Base-by-base conservation (phyloP, 2,329 filamentous ascomycete species). In the Claviceps africana region DNA sequence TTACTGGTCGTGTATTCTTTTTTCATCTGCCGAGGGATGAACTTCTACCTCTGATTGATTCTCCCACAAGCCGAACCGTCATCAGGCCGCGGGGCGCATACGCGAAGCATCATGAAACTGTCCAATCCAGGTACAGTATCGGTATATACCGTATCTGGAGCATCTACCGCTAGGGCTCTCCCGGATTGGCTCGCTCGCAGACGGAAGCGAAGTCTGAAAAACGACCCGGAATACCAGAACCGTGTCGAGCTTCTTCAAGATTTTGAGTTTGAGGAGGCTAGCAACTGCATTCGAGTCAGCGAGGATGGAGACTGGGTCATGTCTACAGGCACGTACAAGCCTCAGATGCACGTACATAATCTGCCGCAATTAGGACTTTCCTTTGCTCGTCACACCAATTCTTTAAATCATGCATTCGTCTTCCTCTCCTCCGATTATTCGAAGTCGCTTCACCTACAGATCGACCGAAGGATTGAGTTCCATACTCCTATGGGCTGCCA, bases 291-390 rank as follows among this genome's bases (percentile, higher is more conserved):
- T 56, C 81, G 88, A 48, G 81, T 93, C 56, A 95, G 88, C 61
- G 90, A 95, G 54, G 93, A 98, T 78, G 91, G 91, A 48, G 85
- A 97, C 65, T 98, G 93, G 90, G 82, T 93, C 42, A 93, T 96
- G 87, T 94, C 87, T 62, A 94, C 90, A 50, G 89, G 88, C 72
- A 83, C 80, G 51, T 84, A 81, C 67, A 80, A 75, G 67, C 73
- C 69, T 48, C 68, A 70, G 55, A 95, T 97, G 54, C 93, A 97
- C 64, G 85, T 88, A n/a, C 94, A 98, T 69, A 88, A 95, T 64
- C 80, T 97, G 6, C 86, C 90, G 39, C 89, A 97, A 64, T 77
- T 97, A 22, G 91, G 91, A 10, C 78, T 98, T n/a, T 95, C 90
- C 9, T 98, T 85, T 68, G 82, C 89, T 35, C 83, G 93, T 52